Percentiles rank a stretch among this genome's conserved stretches.
Evolutionary conservation across 148 eudicot genomes (phyloP).

Genomic region (Agrostemma githago): DNA sequence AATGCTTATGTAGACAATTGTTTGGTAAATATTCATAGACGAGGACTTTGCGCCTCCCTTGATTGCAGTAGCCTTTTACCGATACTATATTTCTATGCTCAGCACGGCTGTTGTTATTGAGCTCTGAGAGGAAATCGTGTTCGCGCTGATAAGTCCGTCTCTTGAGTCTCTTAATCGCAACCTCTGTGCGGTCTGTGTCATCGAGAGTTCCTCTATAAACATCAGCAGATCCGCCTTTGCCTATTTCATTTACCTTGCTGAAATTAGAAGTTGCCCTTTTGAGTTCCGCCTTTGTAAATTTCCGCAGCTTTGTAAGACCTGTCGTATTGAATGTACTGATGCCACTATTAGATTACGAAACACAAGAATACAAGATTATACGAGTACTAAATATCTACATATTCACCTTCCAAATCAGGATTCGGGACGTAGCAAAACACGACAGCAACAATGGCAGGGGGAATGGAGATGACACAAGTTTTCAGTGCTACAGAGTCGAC

Average conservation of each 20-base stretch:
- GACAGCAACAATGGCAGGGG: too few relatives aligned
- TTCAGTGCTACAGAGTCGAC: too few relatives aligned
- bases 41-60: slow-evolving; percentile 43
- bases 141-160: slow-evolving; percentile 54
- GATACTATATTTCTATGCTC: slow-evolving; percentile 54
- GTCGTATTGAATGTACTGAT: background rate
- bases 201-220: slow-evolving; percentile 48
- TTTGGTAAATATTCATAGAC: slow-evolving; percentile 63
- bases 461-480: background rate
- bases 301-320: background rate
- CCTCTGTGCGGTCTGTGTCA: slow-evolving; percentile 27
- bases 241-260: slow-evolving; percentile 36
- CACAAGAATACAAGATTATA: too few relatives aligned
- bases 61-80: slow-evolving; percentile 53
- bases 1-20: slow-evolving; percentile 49
- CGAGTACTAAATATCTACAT: too few relatives aligned
- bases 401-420: background rate
- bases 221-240: slow-evolving; percentile 51
- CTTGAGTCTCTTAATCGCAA: slow-evolving; percentile 56
- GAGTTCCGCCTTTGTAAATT: slow-evolving; percentile 46
- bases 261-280: slow-evolving; percentile 40
- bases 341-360: too few relatives aligned
- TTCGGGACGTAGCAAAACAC: too few relatives aligned
- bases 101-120: slow-evolving; percentile 48
- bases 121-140: slow-evolving; percentile 64